Percentiles rank a stretch among this genome's conserved stretches.
phyloP scores from a whole-genome alignment of 2,329 filamentous ascomycete species.

The Rugonectria rugulosa region DNA sequence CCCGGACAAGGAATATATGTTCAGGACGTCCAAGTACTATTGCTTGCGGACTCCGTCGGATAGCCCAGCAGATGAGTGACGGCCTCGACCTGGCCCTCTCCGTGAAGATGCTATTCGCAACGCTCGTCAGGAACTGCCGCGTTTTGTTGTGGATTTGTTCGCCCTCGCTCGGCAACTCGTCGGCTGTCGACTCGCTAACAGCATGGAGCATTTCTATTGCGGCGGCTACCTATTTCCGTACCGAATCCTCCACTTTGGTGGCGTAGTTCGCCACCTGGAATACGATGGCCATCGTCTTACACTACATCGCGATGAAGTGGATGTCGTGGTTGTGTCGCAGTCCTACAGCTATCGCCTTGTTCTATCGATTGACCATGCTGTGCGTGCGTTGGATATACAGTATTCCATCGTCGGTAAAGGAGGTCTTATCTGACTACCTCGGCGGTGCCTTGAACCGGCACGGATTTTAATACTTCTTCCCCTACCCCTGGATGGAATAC shows the following conservation, averaged over 20 bases:
- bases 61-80: not conserved
- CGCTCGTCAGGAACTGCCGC: not conserved
- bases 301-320: not conserved
- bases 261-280: not conserved
- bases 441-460: conserved; percentile 23
- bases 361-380: not conserved
- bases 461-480: not conserved
- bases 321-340: not conserved
- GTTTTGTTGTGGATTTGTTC: not conserved
- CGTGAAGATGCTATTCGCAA: not conserved
- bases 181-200: too few relatives aligned
- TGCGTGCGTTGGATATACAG: not conserved
- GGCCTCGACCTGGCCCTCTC: not conserved
- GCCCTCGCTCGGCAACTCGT: too few relatives aligned
- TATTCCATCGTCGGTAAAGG: not conserved
- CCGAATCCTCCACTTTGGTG: not conserved
- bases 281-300: not conserved
- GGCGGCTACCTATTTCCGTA: not conserved
- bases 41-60: not conserved
- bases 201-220: not conserved
- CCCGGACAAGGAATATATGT: not conserved
- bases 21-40: not conserved
- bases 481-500: not conserved
- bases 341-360: not conserved
- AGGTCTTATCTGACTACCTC: not conserved